Percentiles rank a stretch among this genome's conserved stretches.
phyloP scores from a whole-genome alignment of 164 flowering plant genomes.

The Sextonia rubra region DNA sequence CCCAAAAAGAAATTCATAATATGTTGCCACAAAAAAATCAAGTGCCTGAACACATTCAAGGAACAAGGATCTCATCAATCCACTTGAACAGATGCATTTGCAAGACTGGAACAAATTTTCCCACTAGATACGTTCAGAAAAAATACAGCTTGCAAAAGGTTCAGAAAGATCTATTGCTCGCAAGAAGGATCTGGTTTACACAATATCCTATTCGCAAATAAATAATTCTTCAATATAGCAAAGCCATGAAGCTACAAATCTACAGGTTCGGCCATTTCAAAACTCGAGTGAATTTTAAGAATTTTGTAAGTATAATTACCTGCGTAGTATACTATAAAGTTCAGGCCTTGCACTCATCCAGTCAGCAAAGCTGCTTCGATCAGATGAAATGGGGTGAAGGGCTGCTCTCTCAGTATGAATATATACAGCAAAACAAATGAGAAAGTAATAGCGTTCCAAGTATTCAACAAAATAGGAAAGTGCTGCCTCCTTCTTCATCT shows the following conservation, averaged over 20 bases:
- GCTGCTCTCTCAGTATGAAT: constrained; percentile 78
- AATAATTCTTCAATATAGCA: not conserved
- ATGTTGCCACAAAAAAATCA: no score
- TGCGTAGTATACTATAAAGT: constrained; percentile 90
- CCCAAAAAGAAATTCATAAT: no score
- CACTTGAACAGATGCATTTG: no score
- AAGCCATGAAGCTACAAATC: not conserved
- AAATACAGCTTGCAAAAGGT: no score
- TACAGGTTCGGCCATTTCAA: not conserved
- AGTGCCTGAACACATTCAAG: no score
- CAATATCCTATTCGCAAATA: no score
- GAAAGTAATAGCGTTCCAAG: constrained; percentile 93
- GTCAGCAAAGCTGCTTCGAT: constrained; percentile 67
- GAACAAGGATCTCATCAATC: no score
- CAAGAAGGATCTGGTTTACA: no score
- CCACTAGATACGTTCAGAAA: no score
- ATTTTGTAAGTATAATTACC: constrained; percentile 35
- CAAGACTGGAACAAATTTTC: no score
- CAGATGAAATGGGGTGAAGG: constrained; percentile 43
- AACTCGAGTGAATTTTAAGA: not conserved
- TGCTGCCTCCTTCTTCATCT: constrained; percentile 90
- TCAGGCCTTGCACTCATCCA: constrained; percentile 99
- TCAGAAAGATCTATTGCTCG: no score
- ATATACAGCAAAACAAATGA: constrained; percentile 95
- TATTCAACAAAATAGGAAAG: constrained; percentile 95